These are phyloP conservation scores for Barbarea vulgaris DNA, from an alignment of 345 rosid genomes.

Conservation along the genomic window DNA sequence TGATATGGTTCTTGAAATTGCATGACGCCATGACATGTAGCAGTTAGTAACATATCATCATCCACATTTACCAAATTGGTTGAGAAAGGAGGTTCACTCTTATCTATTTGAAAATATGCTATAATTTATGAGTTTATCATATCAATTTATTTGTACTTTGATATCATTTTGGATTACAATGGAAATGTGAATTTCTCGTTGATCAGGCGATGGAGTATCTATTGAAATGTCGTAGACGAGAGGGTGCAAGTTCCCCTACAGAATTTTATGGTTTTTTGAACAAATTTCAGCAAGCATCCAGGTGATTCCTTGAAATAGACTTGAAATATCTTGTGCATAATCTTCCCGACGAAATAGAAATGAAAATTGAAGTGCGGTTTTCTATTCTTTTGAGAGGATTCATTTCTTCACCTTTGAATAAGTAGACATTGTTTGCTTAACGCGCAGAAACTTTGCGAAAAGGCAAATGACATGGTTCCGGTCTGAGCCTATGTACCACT, in stretches of 20 bases:
- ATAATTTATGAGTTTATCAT: not conserved
- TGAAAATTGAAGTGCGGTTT: not conserved
- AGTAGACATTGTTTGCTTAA: constrained; percentile 21
- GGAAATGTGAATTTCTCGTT: constrained; percentile 20
- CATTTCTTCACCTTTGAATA: not conserved
- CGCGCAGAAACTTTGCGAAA: constrained; percentile 85
- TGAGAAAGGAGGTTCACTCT: constrained; percentile 1
- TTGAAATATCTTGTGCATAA: not conserved
- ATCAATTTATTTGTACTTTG: not conserved
- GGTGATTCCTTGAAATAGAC: constrained; percentile 51
- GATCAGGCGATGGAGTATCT: constrained; percentile 89
- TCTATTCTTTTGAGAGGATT: not conserved
- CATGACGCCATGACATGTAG: not conserved
- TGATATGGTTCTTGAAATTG: constrained; percentile 1
- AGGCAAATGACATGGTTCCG: constrained; percentile 96
- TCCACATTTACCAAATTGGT: not conserved
- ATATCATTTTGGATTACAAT: constrained; percentile 4
- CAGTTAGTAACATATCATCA: not conserved
- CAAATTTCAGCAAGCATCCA: constrained; percentile 81
- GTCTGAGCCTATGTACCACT: constrained; percentile 77
- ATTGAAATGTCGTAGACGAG: constrained; percentile 55
- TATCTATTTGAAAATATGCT: constrained; percentile 8
- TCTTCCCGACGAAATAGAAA: not conserved
- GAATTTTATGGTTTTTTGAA: constrained; percentile 71
- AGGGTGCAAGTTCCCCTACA: constrained; percentile 61